These are phyloP conservation scores for Candida suzukii DNA, from an alignment of 805 yeast genomes.

Conservation along the genomic window DNA sequence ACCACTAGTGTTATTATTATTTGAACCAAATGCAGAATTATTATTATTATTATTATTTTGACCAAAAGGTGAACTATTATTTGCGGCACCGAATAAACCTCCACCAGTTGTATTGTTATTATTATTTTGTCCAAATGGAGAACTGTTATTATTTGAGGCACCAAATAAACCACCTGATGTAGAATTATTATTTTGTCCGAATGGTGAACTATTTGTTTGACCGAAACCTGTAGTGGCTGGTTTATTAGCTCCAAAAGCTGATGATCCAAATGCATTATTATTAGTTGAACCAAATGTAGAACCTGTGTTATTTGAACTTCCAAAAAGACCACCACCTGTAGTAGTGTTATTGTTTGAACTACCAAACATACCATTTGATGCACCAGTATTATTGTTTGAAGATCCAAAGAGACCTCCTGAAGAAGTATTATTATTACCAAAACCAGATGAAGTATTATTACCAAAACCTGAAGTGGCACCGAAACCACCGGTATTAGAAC, in stretches of 20 bases:
- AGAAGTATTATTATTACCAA: constrained; percentile 13
- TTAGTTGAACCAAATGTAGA: constrained; percentile 14
- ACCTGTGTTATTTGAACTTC: constrained; percentile 20
- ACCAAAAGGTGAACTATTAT: constrained; percentile 15
- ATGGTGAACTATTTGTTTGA: constrained; percentile 5
- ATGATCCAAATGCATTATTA: constrained; percentile 21
- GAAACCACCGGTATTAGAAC: constrained; percentile 14
- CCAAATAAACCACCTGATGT: constrained; percentile 17
- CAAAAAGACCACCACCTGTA: constrained; percentile 30
- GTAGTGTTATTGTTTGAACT: constrained; percentile 15
- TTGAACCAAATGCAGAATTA: constrained; percentile 8
- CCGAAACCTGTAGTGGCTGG: constrained; percentile 18
- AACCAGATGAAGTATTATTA: constrained; percentile 13
- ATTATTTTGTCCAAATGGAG: constrained; percentile 15
- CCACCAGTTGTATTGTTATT: constrained; percentile 10
- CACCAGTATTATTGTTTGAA: constrained; percentile 16
- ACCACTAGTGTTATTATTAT: constrained; percentile 14
- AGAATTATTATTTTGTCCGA: constrained; percentile 13
- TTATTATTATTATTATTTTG: constrained; percentile 4
- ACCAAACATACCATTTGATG: constrained; percentile 22
- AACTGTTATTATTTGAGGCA: constrained; percentile 7
- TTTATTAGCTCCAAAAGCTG: constrained; percentile 9
- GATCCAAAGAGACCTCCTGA: constrained; percentile 21
- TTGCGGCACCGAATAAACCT: constrained; percentile 15
- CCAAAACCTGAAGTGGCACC: constrained; percentile 25